Evolutionary conservation across 208 protist genomes (phyloP), one percentile per base, ranked within the genome.

Genomic region (Crithidia fasciculata): DNA sequence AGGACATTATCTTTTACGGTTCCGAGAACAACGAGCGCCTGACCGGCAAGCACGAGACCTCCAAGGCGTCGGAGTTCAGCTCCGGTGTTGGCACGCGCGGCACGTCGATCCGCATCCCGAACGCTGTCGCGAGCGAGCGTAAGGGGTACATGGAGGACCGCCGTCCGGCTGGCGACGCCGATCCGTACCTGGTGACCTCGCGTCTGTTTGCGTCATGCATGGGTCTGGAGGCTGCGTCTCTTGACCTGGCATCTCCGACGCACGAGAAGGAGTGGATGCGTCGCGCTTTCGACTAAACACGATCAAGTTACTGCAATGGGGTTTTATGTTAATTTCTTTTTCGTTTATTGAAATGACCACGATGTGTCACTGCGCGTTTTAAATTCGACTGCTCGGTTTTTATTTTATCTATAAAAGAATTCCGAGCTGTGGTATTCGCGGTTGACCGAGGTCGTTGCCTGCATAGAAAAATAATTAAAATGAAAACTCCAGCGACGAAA

Each of bases 81-180:
- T 84, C 60, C 70, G 94, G 92, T 28, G 88, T 97, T 45, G 94
- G 90, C n/a, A 96, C 90, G 16, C 88, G 92, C 87, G 86, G 88
- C 74, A 93, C 95, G n/a, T 99, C 97, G 12, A 93, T 99, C 63
- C 95, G 98, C 63, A 99, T 99, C 79, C 97, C 97, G 9, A 97
- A 97, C 78, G 76, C 90, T 12, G 94, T 96, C 37, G 88, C 94
- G 39, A 76, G 73, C 37, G 95, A 98, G 52, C 62, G 86, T 43
- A 95, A 90, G 47, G 98, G 98, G 45, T 99, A 99, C 86, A 95
- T 99, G 86, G 98, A 99, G 81, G 98, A 99, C 83, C 88, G 98
- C 55, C 93, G 98, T 66, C 98, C 98, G 18, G 96, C 98, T 60
- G 93, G 93, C 64, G 98, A 98, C 87, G 92, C 88, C 28, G 98